Percentiles rank a stretch among this genome's conserved stretches.
Evolutionary conservation across 768 basidiomycete species (phyloP).

Genomic region (Auriscalpium vulgare): DNA sequence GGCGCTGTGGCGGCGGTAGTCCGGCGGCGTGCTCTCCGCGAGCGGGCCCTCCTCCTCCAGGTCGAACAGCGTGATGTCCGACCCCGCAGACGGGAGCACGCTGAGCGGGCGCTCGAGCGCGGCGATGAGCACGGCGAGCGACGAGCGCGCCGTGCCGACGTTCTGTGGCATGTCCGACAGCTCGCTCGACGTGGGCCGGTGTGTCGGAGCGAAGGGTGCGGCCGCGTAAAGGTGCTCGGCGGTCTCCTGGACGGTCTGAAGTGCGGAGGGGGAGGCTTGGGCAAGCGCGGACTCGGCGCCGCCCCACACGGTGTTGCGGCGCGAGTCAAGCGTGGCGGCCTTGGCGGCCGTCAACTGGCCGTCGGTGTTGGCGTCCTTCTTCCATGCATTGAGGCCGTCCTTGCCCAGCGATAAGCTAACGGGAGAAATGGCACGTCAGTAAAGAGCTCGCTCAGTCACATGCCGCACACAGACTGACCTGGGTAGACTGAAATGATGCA

Average conservation of each 20-base stretch:
- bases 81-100: slow-evolving; percentile 42
- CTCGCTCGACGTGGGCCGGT: background rate
- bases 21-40: slow-evolving; percentile 60
- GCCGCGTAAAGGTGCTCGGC: slow-evolving; percentile 20
- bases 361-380: slow-evolving; percentile 44
- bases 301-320: slow-evolving; percentile 33
- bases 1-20: slow-evolving; percentile 23
- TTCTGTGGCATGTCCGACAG: background rate
- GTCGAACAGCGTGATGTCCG: slow-evolving; percentile 57
- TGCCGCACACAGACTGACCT: slow-evolving; percentile 35
- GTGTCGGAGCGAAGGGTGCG: background rate
- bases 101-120: slow-evolving; percentile 9
- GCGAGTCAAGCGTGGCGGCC: slow-evolving; percentile 33
- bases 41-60: slow-evolving; percentile 32
- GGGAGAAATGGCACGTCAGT: slow-evolving; percentile 1
- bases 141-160: slow-evolving; percentile 2
- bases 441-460: background rate
- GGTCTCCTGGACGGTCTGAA: background rate
- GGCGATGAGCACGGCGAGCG: slow-evolving; percentile 5
- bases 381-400: slow-evolving; percentile 46
- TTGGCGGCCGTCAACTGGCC: slow-evolving; percentile 35
- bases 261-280: background rate
- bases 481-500: slow-evolving; percentile 56
- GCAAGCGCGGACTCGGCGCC: background rate
- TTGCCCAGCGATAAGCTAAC: slow-evolving; percentile 56